These are phyloP conservation scores for Actinomucor elegans DNA, from an alignment of 371 early-diverging fungal genomes.

Conservation along the genomic window DNA sequence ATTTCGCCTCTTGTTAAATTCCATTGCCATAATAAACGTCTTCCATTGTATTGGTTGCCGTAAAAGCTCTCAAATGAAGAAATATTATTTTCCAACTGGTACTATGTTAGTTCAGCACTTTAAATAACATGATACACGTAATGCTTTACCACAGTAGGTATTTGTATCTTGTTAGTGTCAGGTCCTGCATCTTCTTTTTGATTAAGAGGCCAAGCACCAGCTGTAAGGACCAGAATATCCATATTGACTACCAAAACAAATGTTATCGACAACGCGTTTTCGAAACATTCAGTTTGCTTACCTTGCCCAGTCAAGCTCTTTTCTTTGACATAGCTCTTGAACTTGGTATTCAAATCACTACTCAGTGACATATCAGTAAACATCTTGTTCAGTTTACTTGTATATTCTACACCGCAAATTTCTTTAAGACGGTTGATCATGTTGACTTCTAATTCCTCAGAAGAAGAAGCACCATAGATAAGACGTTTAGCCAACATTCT, in stretches of 20 bases:
- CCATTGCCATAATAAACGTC: conserved; percentile 86
- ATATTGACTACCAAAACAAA: conserved; percentile 60
- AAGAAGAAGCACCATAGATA: conserved; percentile 75
- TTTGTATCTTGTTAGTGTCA: conserved; percentile 46
- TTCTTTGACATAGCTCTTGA: conserved; percentile 39
- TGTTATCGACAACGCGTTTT: neutral
- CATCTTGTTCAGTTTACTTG: conserved; percentile 89
- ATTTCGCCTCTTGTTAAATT: conserved; percentile 83
- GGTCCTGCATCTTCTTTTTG: conserved; percentile 53
- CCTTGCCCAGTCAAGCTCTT: conserved; percentile 40
- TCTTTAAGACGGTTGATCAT: conserved; percentile 88
- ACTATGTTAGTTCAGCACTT: neutral
- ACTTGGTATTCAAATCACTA: conserved; percentile 71
- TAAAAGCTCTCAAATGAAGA: conserved; percentile 79
- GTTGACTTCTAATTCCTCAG: conserved; percentile 82
- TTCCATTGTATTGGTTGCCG: conserved; percentile 71
- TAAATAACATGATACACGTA: neutral
- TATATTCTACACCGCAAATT: conserved; percentile 92
- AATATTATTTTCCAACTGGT: conserved; percentile 68
- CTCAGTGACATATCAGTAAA: conserved; percentile 89
- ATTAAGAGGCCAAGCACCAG: conserved; percentile 90
- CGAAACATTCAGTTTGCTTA: no score
- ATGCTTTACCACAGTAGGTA: conserved; percentile 64
- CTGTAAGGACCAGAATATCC: conserved; percentile 76
- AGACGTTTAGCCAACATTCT: conserved; percentile 78